Percentiles rank a stretch among this genome's conserved stretches.
Evolutionary conservation across 768 basidiomycete species (phyloP).

Genomic region (Lactifluus pinguis): DNA sequence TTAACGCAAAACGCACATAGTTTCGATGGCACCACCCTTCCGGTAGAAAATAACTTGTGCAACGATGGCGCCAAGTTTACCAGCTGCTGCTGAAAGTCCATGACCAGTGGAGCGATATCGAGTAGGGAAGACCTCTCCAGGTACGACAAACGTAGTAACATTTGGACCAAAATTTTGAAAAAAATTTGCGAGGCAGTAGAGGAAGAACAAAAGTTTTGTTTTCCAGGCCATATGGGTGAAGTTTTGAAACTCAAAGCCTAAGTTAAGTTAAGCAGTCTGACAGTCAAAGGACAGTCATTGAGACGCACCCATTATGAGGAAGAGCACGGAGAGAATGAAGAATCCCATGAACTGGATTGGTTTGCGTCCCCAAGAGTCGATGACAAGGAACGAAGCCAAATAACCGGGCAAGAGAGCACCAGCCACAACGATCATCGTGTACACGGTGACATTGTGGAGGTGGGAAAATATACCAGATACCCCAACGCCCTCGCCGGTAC

Average conservation of each 20-base stretch:
- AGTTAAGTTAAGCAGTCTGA: neutral
- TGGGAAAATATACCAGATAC: constrained; percentile 35
- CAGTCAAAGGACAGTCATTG: neutral
- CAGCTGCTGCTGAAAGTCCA: constrained; percentile 37
- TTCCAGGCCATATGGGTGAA: constrained; percentile 22
- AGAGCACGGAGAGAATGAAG: constrained; percentile 51
- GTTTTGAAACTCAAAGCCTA: constrained; percentile 25
- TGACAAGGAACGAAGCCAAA: constrained; percentile 51
- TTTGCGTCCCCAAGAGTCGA: constrained; percentile 76
- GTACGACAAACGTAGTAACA: constrained; percentile 36
- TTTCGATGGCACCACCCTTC: constrained; percentile 22
- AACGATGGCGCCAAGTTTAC: constrained; percentile 38
- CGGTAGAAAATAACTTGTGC: constrained; percentile 29
- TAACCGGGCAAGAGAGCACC: constrained; percentile 81
- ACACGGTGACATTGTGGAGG: constrained; percentile 56
- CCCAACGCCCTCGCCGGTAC: constrained; percentile 32
- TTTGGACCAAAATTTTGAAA: constrained; percentile 40
- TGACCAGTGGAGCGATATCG: constrained; percentile 37
- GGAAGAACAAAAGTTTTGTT: constrained; percentile 28
- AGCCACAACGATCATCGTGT: constrained; percentile 64
- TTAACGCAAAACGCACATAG: constrained; percentile 25
- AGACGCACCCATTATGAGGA: constrained; percentile 56
- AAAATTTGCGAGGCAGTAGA: constrained; percentile 34
- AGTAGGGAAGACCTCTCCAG: constrained; percentile 39
- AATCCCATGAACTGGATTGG: constrained; percentile 79